phyloP scores from a whole-genome alignment of 2,329 filamentous ascomycete genomes.

The Penicillium concentricum region DNA sequence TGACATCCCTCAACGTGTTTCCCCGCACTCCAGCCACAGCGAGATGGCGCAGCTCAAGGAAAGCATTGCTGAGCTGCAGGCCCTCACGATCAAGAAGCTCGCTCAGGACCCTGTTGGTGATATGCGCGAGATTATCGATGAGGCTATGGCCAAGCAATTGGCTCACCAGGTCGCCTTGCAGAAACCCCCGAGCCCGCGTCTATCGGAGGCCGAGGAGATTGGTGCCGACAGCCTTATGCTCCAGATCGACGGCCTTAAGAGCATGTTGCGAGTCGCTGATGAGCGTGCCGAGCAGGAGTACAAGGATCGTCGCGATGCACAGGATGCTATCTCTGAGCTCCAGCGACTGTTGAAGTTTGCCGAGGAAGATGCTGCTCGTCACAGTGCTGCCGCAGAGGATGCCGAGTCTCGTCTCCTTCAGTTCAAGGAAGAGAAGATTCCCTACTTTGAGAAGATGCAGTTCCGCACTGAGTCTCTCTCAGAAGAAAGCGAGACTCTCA shows the following conservation, averaged over 20 bases:
- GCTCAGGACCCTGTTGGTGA: conserved; percentile 48
- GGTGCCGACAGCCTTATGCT: conserved; percentile 51
- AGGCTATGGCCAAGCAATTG: conserved; percentile 60
- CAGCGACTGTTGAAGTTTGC: conserved; percentile 67
- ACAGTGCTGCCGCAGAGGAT: conserved; percentile 58
- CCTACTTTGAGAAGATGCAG: conserved; percentile 62
- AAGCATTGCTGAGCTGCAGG: conserved; percentile 39
- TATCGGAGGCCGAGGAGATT: conserved; percentile 54
- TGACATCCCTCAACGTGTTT: conserved; percentile 29
- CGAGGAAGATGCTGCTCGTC: conserved; percentile 54
- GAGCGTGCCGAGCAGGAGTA: conserved; percentile 64
- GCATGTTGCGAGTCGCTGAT: conserved; percentile 64
- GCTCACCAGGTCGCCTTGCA: conserved; percentile 40
- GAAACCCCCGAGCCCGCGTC: conserved; percentile 38
- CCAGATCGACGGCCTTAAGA: conserved; percentile 68
- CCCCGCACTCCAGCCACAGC: conserved; percentile 28
- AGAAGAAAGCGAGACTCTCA: conserved; percentile 60
- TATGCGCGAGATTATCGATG: conserved; percentile 62
- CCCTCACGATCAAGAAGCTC: conserved; percentile 40
- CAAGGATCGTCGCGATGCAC: conserved; percentile 62
- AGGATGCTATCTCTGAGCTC: conserved; percentile 71
- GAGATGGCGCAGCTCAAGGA: conserved; percentile 42
- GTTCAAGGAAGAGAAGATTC: conserved; percentile 67
- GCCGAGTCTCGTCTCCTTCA: conserved; percentile 64
- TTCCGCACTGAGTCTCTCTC: conserved; percentile 68